Conservation (phyloP, 2,329 filamentous ascomycete species). For the Microdochium bolleyi region DNA sequence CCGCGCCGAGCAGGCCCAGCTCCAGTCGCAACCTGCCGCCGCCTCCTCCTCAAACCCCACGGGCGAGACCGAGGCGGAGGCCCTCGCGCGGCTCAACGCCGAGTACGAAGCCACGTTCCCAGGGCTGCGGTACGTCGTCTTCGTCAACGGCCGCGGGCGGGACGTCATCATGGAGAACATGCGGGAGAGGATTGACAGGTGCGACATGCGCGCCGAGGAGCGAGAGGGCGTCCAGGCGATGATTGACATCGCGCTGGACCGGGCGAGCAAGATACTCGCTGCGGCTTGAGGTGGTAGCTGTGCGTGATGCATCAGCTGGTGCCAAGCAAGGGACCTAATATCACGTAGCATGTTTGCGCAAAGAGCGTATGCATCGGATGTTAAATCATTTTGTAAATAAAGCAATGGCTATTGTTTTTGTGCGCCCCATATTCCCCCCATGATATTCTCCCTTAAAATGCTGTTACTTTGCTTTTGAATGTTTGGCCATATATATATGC, state of each 20-base stretch:
- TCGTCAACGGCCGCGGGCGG: constrained; percentile 75
- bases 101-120: constrained; percentile 79
- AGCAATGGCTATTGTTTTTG: not conserved
- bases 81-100: constrained; percentile 57
- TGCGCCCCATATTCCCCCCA: not conserved
- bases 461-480: no score
- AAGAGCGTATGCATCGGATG: no score
- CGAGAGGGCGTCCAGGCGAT: constrained; percentile 76
- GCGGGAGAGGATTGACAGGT: constrained; percentile 61
- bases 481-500: no score
- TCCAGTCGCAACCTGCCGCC: no score
- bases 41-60: not conserved
- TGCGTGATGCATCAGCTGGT: not conserved
- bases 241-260: constrained; percentile 82
- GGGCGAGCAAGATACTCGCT: constrained; percentile 53
- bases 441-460: not conserved
- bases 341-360: no score
- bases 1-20: constrained; percentile 70
- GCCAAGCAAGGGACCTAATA: no score
- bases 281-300: not conserved
- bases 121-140: constrained; percentile 81
- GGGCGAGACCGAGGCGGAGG: constrained; percentile 45
- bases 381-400: no score
- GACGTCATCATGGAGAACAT: constrained; percentile 76
- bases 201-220: constrained; percentile 60